Conservation (phyloP, 495 filamentous ascomycete genomes). For the Hypoxylon intermedium region DNA sequence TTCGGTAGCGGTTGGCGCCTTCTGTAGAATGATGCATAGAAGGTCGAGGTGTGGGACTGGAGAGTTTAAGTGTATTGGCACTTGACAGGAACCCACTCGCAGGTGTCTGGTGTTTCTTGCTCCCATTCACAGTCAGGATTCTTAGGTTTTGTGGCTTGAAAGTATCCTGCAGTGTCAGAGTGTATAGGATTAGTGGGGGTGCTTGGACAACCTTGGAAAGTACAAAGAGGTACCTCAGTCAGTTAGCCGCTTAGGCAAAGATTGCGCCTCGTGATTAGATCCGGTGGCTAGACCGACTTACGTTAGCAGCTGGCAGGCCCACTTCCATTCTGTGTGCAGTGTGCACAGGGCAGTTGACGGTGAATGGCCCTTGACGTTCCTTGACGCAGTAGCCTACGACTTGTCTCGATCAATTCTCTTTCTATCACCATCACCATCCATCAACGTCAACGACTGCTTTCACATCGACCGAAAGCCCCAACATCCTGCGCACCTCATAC, state of each 20-base stretch:
- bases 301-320: conserved; percentile 31
- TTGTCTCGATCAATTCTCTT: conserved; percentile 49
- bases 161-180: too few relatives aligned
- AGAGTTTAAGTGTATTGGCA: background rate
- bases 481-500: conserved; percentile 11
- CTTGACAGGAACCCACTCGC: background rate
- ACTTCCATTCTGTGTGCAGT: background rate
- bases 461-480: conserved; percentile 20
- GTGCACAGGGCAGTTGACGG: conserved; percentile 33
- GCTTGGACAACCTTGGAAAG: too few relatives aligned
- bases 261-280: conserved; percentile 39
- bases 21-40: background rate
- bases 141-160: too few relatives aligned
- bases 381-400: conserved; percentile 40
- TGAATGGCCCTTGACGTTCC: conserved; percentile 37
- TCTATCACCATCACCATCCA: conserved; percentile 37
- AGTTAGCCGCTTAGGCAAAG: background rate
- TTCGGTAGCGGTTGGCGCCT: conserved; percentile 10
- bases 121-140: too few relatives aligned
- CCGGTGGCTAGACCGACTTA: conserved; percentile 36
- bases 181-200: too few relatives aligned
- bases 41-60: background rate
- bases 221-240: conserved; percentile 1
- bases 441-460: conserved; percentile 20
- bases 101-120: background rate